Percentiles rank a stretch among this genome's conserved stretches.
Conservation (phyloP, 805 yeast species). For the Yamadazyma takamatsuzukensis region DNA sequence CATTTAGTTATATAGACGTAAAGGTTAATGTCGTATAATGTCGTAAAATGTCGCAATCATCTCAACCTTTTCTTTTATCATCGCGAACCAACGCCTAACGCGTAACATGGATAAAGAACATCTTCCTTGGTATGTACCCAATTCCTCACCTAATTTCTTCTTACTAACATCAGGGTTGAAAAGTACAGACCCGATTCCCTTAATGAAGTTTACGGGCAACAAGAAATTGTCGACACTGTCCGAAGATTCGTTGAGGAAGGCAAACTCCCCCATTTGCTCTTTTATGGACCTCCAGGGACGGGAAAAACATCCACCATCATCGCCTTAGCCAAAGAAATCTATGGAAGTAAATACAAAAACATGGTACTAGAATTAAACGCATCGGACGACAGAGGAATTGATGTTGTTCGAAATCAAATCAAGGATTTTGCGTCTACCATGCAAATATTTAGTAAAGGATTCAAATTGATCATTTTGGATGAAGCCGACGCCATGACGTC, state of each 20-base stretch:
- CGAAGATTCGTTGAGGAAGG: conserved; percentile 81
- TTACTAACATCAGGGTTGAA: conserved; percentile 63
- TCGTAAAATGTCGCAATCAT: too few relatives aligned
- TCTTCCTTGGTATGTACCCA: conserved; percentile 50
- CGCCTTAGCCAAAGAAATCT: conserved; percentile 76
- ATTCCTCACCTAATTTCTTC: not conserved
- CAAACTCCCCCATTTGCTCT: conserved; percentile 82
- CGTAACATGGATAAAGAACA: conserved; percentile 32
- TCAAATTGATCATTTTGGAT: conserved; percentile 87
- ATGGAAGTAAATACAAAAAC: conserved; percentile 76
- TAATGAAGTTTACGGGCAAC: conserved; percentile 90
- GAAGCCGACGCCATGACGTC: conserved; percentile 96
- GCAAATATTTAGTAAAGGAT: conserved; percentile 84
- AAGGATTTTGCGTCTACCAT: conserved; percentile 94
- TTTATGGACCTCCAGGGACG: conserved; percentile 94
- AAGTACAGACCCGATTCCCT: conserved; percentile 85
- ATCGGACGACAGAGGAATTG: conserved; percentile 91
- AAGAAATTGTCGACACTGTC: conserved; percentile 79
- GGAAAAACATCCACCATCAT: conserved; percentile 88
- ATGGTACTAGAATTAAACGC: conserved; percentile 96
- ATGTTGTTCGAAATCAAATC: conserved; percentile 95
- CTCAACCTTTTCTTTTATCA: too few relatives aligned
- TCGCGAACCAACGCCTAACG: conserved; percentile 3
- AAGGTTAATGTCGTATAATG: too few relatives aligned
- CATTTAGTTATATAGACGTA: not conserved